phyloP scores from a whole-genome alignment of 495 filamentous ascomycete genomes.

The Aspergillus affinis region DNA sequence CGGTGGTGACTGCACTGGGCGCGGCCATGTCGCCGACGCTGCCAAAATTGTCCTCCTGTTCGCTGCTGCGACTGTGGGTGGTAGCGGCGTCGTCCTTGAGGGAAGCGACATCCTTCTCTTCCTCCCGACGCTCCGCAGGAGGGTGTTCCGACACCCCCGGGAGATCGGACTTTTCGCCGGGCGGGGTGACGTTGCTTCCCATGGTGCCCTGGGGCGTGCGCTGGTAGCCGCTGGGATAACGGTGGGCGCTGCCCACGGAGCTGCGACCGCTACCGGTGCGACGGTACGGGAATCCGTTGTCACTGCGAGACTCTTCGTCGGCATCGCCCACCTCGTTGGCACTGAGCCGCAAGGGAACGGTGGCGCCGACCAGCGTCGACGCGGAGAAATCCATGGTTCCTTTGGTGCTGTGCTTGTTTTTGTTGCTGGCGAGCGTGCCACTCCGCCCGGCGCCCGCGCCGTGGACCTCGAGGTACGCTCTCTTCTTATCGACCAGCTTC shows the following conservation, averaged over 20 bases:
- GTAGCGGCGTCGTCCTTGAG: conserved; percentile 47
- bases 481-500: conserved; percentile 77
- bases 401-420: conserved; percentile 72
- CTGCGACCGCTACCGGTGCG: conserved; percentile 78
- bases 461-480: conserved; percentile 79
- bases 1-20: conserved; percentile 38
- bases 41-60: conserved; percentile 57
- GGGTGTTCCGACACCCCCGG: conserved; percentile 55
- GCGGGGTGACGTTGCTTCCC: conserved; percentile 71
- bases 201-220: conserved; percentile 57
- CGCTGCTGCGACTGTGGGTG: conserved; percentile 38
- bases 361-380: conserved; percentile 69
- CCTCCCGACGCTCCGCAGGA: conserved; percentile 41
- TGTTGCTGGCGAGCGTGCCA: conserved; percentile 66
- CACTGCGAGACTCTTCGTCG: conserved; percentile 64
- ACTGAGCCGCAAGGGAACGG: conserved; percentile 85
- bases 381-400: conserved; percentile 71
- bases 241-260: conserved; percentile 66
- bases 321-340: conserved; percentile 92
- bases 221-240: conserved; percentile 54
- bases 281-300: conserved; percentile 60
- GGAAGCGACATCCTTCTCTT: conserved; percentile 26
- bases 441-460: conserved; percentile 51
- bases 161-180: conserved; percentile 49
- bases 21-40: conserved; percentile 53